Evolutionary conservation across 768 basidiomycete genomes (phyloP), one percentile per base, ranked within the genome.

Genomic region (Lyophyllum shimeji): DNA sequence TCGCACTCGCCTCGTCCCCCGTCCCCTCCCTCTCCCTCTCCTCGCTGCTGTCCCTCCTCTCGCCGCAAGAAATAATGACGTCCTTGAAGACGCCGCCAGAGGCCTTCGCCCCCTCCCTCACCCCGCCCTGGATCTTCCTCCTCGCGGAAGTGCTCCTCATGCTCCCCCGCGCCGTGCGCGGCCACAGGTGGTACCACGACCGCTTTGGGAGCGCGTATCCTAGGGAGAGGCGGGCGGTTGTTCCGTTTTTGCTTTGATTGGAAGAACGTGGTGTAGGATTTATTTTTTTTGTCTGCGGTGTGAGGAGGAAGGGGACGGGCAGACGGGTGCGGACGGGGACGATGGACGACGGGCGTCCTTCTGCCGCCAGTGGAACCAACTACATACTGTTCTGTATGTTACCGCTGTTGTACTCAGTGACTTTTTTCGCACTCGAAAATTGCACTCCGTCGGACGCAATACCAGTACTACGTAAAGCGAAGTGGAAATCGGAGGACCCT

Each of bases 41-140:
- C 7, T 82, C 90, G 3, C 73, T 82, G 34, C 46, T 6, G 31
- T 33, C 29, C 62, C 48, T 37, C 69, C 51, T 54, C 63, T 15
- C 24, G 61, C 23, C 27, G 6, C 2, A 11, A 11, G 4, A 6
- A 6, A 6, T 37, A 6, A 11, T 37, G 7, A 12, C 7, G 42
- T 65, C 33, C 61, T n/a, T n/a, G n/a, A n/a, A n/a, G n/a, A n/a
- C n/a, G n/a, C 65, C 6, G 66, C 60, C 5, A 73, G 76, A 1
- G 63, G 46, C 62, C 4, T 77, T 79, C 40, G 69, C 72, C 0
- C 77, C 80, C 12, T 67, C 73, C 37, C 69, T 82, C 13, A 76
- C 83, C 7, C 91, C 95, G 0, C 90, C 93, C 1, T 94, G 85
- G 79, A 72, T 93, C 24, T 98, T 98, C 72, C 62, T 95, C 25